phyloP scores from a whole-genome alignment of 2,329 filamentous ascomycete genomes.

The Bipolaris zeicola region DNA sequence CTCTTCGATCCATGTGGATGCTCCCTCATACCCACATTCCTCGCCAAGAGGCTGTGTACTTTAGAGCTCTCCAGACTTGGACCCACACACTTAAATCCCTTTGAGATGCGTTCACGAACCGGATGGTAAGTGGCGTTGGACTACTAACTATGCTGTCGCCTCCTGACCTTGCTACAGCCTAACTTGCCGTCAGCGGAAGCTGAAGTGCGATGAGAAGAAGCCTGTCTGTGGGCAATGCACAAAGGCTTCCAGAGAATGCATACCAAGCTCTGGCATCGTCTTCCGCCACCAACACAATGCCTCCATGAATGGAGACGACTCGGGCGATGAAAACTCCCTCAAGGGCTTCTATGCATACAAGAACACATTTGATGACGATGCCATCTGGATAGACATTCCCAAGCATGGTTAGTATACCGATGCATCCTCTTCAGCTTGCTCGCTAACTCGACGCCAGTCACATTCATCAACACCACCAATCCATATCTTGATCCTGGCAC shows the following conservation, averaged over 20 bases:
- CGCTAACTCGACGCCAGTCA: conserved; percentile 51
- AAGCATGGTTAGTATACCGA: conserved; percentile 56
- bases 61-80: conserved; percentile 16
- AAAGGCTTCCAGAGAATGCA: conserved; percentile 65
- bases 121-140: conserved; percentile 42
- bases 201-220: conserved; percentile 69
- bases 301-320: conserved; percentile 64
- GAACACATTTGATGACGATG: conserved; percentile 66
- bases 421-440: neutral
- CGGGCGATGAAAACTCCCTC: conserved; percentile 54
- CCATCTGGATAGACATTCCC: conserved; percentile 67
- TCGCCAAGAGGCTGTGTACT: conserved; percentile 25
- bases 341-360: conserved; percentile 70
- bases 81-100: conserved; percentile 21
- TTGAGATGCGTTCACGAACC: conserved; percentile 48
- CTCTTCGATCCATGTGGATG: conserved; percentile 32
- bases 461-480: conserved; percentile 66
- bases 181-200: conserved; percentile 65
- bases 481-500: conserved; percentile 60
- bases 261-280: conserved; percentile 66
- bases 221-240: conserved; percentile 66
- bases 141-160: conserved; percentile 2
- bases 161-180: conserved; percentile 32
- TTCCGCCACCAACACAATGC: conserved; percentile 74
- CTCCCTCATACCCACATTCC: conserved; percentile 31